Percentiles rank a stretch among this genome's conserved stretches.
phyloP scores from a whole-genome alignment of 2,329 filamentous ascomycete species.

The Exserohilum turcica region DNA sequence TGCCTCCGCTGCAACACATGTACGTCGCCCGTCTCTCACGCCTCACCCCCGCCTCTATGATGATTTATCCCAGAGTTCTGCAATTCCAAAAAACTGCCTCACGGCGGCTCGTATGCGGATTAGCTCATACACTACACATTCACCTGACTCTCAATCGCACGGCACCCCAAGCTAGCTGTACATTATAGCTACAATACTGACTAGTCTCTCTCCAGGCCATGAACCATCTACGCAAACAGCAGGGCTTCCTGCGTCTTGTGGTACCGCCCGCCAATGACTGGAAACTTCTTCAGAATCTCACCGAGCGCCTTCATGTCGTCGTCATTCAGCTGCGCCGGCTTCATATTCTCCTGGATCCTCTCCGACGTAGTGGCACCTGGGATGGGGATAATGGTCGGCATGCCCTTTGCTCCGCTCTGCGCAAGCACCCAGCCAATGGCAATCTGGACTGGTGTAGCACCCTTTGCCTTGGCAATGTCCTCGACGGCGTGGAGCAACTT shows the following conservation, averaged over 20 bases:
- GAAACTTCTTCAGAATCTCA: slow-evolving; percentile 55
- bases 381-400: slow-evolving; percentile 67
- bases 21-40: not conserved
- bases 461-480: slow-evolving; percentile 63
- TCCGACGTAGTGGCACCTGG: slow-evolving; percentile 65
- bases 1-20: too few species aligned
- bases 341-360: slow-evolving; percentile 66
- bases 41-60: slow-evolving; percentile 34
- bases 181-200: slow-evolving; percentile 19
- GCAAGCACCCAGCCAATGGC: slow-evolving; percentile 67
- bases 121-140: slow-evolving; percentile 51
- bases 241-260: slow-evolving; percentile 9
- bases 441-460: slow-evolving; percentile 65
- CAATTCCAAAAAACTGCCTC: slow-evolving; percentile 54
- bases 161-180: not conserved
- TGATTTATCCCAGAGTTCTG: slow-evolving; percentile 56
- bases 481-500: slow-evolving; percentile 65
- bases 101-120: slow-evolving; percentile 49
- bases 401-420: slow-evolving; percentile 57
- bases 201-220: slow-evolving; percentile 2
- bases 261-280: slow-evolving; percentile 52
- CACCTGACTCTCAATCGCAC: slow-evolving; percentile 47
- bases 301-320: slow-evolving; percentile 59
- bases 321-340: slow-evolving; percentile 58
- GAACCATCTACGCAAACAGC: slow-evolving; percentile 16